Evolutionary conservation across 2,329 filamentous ascomycete species (phyloP).

Genomic region (Cucurbitaria berberidis): DNA sequence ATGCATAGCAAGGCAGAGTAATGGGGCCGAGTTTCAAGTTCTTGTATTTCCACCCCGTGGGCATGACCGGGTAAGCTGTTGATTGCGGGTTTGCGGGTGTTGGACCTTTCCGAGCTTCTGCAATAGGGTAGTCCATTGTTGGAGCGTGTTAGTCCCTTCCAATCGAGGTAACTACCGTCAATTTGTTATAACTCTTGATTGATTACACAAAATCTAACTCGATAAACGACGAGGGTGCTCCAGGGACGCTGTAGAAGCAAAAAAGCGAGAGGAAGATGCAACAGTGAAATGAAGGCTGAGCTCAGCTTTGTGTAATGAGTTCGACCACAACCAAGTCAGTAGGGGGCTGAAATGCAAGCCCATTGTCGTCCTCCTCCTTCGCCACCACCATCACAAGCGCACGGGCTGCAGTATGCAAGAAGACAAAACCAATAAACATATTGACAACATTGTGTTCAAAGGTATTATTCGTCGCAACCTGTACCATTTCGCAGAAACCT

Average conservation of each 20-base stretch:
- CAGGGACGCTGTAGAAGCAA: too few species aligned
- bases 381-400: neutral
- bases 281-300: too few species aligned
- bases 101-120: neutral
- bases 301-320: neutral
- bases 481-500: neutral
- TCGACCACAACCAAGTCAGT: neutral
- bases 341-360: neutral
- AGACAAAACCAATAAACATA: neutral
- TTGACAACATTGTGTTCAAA: neutral
- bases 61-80: slow-evolving; percentile 13
- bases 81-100: neutral
- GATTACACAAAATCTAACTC: neutral
- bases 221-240: too few species aligned
- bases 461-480: neutral
- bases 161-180: neutral
- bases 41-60: slow-evolving; percentile 53
- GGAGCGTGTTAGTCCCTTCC: neutral
- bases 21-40: slow-evolving; percentile 46
- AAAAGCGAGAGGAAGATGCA: too few species aligned
- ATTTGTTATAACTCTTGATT: neutral
- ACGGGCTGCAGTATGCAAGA: neutral
- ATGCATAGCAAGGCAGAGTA: slow-evolving; percentile 53
- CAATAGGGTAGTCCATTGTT: neutral
- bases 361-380: neutral